Conservation (phyloP, 2,329 filamentous ascomycete genomes). For the Coniochaeta sp. region DNA sequence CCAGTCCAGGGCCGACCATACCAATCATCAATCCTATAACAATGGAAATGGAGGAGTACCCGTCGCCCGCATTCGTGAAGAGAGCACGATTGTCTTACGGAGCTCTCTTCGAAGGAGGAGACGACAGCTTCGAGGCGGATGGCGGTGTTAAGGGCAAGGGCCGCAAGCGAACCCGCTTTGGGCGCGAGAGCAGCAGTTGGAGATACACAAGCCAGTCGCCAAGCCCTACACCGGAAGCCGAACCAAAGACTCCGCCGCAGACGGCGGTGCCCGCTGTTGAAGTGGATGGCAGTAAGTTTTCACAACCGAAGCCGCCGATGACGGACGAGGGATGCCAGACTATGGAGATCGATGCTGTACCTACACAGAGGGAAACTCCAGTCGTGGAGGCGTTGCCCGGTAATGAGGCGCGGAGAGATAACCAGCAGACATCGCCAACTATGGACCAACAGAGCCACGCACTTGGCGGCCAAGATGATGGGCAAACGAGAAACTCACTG, state of each 20-base stretch:
- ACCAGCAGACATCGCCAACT: not conserved
- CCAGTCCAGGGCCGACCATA: not conserved
- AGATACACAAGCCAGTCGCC: slow-evolving; percentile 63
- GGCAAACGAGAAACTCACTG: not conserved
- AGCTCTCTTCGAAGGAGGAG: slow-evolving; percentile 53
- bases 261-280: slow-evolving; percentile 13
- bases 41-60: slow-evolving; percentile 47
- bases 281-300: slow-evolving; percentile 4
- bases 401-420: no score
- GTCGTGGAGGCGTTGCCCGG: not conserved
- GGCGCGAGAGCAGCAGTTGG: slow-evolving; percentile 63
- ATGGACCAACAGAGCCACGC: not conserved
- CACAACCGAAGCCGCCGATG: slow-evolving; percentile 15
- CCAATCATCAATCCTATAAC: not conserved
- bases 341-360: slow-evolving; percentile 13
- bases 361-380: not conserved
- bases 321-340: slow-evolving; percentile 23
- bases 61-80: slow-evolving; percentile 75
- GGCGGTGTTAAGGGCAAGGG: slow-evolving; percentile 50
- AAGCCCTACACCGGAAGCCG: slow-evolving; percentile 50
- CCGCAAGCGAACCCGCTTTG: slow-evolving; percentile 64
- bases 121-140: slow-evolving; percentile 66
- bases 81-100: slow-evolving; percentile 62
- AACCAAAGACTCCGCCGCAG: slow-evolving; percentile 16
- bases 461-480: not conserved